These are phyloP conservation scores for Pseudohalonectria lignicola DNA, from an alignment of 2,329 filamentous ascomycete species.

Conservation along the genomic window DNA sequence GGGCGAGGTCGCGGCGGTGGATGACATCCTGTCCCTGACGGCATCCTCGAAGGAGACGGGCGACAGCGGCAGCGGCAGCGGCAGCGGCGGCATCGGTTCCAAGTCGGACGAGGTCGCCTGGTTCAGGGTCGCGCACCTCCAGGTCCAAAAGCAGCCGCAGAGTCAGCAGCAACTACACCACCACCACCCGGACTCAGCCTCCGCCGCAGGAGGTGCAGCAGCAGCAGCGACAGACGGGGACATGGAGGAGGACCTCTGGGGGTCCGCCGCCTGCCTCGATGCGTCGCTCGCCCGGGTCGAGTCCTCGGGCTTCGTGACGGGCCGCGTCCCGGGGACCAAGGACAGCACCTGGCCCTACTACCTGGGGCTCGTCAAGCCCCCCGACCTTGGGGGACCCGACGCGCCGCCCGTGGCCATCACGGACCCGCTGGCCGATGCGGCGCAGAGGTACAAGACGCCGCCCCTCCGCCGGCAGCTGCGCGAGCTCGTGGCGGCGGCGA, in stretches of 20 bases:
- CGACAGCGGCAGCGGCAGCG: constrained; percentile 7
- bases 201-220: constrained; percentile 16
- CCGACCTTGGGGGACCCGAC: constrained; percentile 21
- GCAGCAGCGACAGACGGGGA: constrained; percentile 22
- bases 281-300: constrained; percentile 80
- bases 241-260: constrained; percentile 66
- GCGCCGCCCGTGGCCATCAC: constrained; percentile 26
- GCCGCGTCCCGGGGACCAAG: constrained; percentile 65
- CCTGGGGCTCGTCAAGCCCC: constrained; percentile 61
- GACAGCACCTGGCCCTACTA: constrained; percentile 85
- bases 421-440: constrained; percentile 30
- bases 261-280: constrained; percentile 76
- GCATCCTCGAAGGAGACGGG: constrained; percentile 14
- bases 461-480: constrained; percentile 58
- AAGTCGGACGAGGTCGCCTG: constrained; percentile 61
- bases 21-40: constrained; percentile 54
- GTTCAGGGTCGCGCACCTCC: constrained; percentile 80
- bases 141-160: constrained; percentile 29
- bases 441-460: constrained; percentile 38
- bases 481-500: constrained; percentile 79
- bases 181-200: constrained; percentile 7
- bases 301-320: constrained; percentile 78
- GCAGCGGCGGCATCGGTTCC: constrained; percentile 6
- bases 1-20: constrained; percentile 53
- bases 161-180: too few relatives aligned